Percentiles rank a stretch among this genome's conserved stretches.
Evolutionary conservation across 495 filamentous ascomycete species (phyloP).

Genomic region (Lindgomyces ingoldianus): DNA sequence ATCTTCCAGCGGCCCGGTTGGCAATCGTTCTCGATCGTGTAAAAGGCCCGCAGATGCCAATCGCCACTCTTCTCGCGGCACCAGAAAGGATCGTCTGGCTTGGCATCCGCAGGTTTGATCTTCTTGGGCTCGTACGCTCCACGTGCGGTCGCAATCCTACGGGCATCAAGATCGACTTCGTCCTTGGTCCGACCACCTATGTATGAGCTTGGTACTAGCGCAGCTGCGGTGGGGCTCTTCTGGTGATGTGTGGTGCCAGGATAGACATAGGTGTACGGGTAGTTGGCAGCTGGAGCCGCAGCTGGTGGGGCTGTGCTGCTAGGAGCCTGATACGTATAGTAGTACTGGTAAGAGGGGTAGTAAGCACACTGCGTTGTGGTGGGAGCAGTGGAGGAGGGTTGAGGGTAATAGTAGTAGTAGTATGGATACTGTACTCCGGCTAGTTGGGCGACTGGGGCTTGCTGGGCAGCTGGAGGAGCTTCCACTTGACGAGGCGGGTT

Average conservation of each 20-base stretch:
- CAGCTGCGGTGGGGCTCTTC: neutral
- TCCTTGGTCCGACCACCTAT: constrained; percentile 17
- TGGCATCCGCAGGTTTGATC: constrained; percentile 39
- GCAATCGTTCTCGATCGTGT: constrained; percentile 38
- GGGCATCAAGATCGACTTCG: constrained; percentile 42
- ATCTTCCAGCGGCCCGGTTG: constrained; percentile 42
- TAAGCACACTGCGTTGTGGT: neutral
- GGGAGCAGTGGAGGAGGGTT: neutral
- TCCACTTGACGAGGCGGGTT: neutral
- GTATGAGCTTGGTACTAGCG: neutral
- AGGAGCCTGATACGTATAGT: neutral
- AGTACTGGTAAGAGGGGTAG: neutral
- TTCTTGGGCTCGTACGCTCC: constrained; percentile 39
- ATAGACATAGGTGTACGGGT: neutral
- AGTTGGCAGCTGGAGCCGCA: neutral
- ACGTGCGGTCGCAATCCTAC: constrained; percentile 39
- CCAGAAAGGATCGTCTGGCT: constrained; percentile 45
- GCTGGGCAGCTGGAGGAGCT: neutral
- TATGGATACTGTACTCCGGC: neutral
- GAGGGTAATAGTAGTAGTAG: neutral
- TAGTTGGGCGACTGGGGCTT: neutral
- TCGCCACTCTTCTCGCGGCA: constrained; percentile 39
- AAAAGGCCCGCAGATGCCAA: constrained; percentile 37
- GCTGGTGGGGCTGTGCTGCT: neutral
- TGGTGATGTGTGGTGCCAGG: neutral